Base-by-base conservation (phyloP, 2,329 filamentous ascomycete genomes). In the Fusarium palustre region DNA sequence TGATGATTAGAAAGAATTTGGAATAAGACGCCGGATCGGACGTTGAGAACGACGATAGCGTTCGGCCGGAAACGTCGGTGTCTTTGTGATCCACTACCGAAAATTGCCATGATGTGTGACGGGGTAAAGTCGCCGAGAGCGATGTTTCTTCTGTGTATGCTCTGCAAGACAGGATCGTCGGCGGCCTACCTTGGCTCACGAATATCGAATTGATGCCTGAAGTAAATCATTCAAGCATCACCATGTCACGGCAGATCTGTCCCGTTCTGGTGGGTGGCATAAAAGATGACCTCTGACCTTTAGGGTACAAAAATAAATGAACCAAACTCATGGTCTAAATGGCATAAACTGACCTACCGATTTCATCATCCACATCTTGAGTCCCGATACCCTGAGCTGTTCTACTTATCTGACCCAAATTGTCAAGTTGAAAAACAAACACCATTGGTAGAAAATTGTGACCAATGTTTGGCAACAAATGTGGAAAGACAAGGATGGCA, bases 51-150 rank as follows among this genome's bases (percentile, higher is more conserved):
- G 58, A 38, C 46, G 25, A 54, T 55, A 49, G 66, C 36, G 48
- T 36, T 65, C 70, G 68, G 56, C 72, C 72, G 72, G 72, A 74
- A 74, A 61, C 66, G 66, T 74, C 72, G 72, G 72, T 59, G 55
- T 36, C 47, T 33, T 45, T 28, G 55, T 41, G 64, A 48, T 56
- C 69, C 59, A 67, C 63, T 49, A 25, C 66, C 59, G 64, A 66
- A 61, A 65, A 65, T 55, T 49, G 48, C 58, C 49, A 39, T 42
- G 46, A 28, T 28, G 65, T 61, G 41, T 45, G 54, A 71, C 59
- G 63, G 50, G 42, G 48, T 36, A 45, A 57, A 62, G 34, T 56
- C 22, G 48, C 49, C 48, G 50, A 63, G 48, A 34, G 20, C n/a
- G 41, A 67, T 47, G 34, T 30, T 11, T 43, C 5, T 12, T 24